Conservation (phyloP, 805 yeast genomes). For the Trichomonascus vanleenenianus region DNA sequence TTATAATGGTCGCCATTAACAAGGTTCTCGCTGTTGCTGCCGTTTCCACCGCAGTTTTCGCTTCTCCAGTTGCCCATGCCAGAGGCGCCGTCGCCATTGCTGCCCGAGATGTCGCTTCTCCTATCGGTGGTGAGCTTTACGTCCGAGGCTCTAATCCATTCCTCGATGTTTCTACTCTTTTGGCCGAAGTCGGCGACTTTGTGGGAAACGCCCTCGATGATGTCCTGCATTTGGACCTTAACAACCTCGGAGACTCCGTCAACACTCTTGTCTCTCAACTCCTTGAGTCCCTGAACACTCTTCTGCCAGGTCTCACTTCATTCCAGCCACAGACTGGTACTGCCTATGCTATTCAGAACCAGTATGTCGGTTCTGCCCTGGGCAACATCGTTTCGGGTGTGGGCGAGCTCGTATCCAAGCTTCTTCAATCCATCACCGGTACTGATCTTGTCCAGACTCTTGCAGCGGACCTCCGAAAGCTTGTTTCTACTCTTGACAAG, state of each 20-base stretch:
- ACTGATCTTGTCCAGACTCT: neutral
- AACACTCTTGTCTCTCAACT: neutral
- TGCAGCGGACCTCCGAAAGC: neutral
- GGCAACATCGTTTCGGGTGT: neutral
- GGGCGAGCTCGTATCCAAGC: neutral
- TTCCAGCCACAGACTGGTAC: neutral
- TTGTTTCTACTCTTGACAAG: neutral
- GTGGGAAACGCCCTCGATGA: neutral
- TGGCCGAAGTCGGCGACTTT: neutral
- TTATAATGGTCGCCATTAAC: conserved; percentile 1
- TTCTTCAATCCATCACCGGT: neutral
- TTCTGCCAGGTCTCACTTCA: neutral
- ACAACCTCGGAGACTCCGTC: neutral
- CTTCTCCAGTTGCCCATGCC: neutral
- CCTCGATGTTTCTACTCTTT: neutral
- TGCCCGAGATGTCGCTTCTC: neutral
- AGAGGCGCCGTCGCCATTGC: neutral
- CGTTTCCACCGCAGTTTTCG: neutral
- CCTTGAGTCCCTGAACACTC: neutral
- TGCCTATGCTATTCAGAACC: neutral
- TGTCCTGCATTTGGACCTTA: conserved; percentile 1
- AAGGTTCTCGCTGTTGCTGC: neutral
- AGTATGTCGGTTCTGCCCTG: neutral
- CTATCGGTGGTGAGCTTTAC: neutral
- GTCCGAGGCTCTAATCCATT: neutral